Base-by-base conservation (phyloP, 2,329 filamentous ascomycete species). In the Penicillium sp. region DNA sequence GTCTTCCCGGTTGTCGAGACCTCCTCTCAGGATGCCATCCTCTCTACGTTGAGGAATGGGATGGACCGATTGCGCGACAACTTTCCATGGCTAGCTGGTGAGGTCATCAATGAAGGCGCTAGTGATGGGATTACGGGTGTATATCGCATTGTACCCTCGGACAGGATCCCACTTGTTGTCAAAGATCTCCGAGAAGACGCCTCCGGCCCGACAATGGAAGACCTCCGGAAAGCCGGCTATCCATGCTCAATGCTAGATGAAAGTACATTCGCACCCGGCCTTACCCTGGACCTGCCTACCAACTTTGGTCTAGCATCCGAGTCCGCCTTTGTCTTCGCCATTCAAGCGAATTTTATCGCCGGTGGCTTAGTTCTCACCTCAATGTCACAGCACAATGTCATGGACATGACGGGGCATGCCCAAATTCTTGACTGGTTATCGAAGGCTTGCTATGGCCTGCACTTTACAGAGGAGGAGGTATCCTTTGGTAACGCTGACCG, bases 331-430 rank as follows among this genome's bases (percentile, higher is more conserved):
- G 79, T 82, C 0, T 63, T 83, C 39, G 54, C 76, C 0, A 53
- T 81, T 1, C 80, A 82, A 56, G 71, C 72, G 1, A 82, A 73
- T 44, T 76, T 81, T 48, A 74, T 83, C 34, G 47, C 60, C 4
- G 79, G 75, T 9, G 81, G 80, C 0, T 57, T 84, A 0, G 58
- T 84, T 1, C 68, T 84, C 6, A 79, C 76, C 2, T 65, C 82
- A 26, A 71, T 72, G 18, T 72, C 70, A 4, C 74, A 81, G 18
- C 81, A 84, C 54, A 72, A 74, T 21, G 66, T 69, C 1, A 78
- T 81, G 71, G 82, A 84, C 45, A 77, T 79, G 67, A 72, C 70
- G 1, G 80, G 79, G 1, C 75, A 79, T 57, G 77, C 67, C 2
- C 67, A 74, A 18, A 58, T 81, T 10, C 77, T 81, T n/a, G 46